These are phyloP conservation scores for Diaporthe humulicola DNA, from an alignment of 2,329 filamentous ascomycete species.

Conservation along the genomic window DNA sequence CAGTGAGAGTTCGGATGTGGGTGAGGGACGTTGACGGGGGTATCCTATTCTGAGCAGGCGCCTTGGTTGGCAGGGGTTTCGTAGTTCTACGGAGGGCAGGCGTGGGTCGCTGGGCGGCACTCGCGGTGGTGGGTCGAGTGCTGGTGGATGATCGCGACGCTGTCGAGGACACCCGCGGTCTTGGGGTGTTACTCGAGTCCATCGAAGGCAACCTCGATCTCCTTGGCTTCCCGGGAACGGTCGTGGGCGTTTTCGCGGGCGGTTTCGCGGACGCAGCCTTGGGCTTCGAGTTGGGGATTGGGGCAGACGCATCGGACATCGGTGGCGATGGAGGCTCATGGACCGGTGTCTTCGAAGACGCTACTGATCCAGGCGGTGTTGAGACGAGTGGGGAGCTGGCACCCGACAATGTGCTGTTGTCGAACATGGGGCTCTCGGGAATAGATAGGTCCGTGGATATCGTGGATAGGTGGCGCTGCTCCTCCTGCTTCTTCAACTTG, in stretches of 20 bases:
- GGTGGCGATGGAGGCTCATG: slow-evolving; percentile 93
- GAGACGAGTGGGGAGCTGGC: slow-evolving; percentile 90
- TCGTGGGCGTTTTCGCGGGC: slow-evolving; percentile 54
- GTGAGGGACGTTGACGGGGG: slow-evolving; percentile 80
- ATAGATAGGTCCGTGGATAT: slow-evolving; percentile 74
- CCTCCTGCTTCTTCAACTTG: slow-evolving; percentile 83
- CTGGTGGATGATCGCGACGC: slow-evolving; percentile 50
- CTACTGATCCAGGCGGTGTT: slow-evolving; percentile 76
- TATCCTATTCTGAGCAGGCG: slow-evolving; percentile 59
- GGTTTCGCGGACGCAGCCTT: slow-evolving; percentile 57
- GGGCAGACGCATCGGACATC: slow-evolving; percentile 85
- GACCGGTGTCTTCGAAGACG: slow-evolving; percentile 68
- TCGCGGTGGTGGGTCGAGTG: slow-evolving; percentile 58
- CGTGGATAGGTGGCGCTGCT: slow-evolving; percentile 66
- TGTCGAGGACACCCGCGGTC: slow-evolving; percentile 59
- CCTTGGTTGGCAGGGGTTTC: slow-evolving; percentile 59
- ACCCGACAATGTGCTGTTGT: slow-evolving; percentile 84
- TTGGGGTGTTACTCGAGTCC: slow-evolving; percentile 67
- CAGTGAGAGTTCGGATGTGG: slow-evolving; percentile 93
- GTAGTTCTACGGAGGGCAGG: slow-evolving; percentile 61
- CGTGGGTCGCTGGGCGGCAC: slow-evolving; percentile 55
- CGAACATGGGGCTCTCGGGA: slow-evolving; percentile 79
- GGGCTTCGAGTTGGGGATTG: slow-evolving; percentile 62
- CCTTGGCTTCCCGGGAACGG: slow-evolving; percentile 53
- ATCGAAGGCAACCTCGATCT: slow-evolving; percentile 68